Conservation (phyloP, 2,329 filamentous ascomycete genomes). For the Penicillium polonicum region DNA sequence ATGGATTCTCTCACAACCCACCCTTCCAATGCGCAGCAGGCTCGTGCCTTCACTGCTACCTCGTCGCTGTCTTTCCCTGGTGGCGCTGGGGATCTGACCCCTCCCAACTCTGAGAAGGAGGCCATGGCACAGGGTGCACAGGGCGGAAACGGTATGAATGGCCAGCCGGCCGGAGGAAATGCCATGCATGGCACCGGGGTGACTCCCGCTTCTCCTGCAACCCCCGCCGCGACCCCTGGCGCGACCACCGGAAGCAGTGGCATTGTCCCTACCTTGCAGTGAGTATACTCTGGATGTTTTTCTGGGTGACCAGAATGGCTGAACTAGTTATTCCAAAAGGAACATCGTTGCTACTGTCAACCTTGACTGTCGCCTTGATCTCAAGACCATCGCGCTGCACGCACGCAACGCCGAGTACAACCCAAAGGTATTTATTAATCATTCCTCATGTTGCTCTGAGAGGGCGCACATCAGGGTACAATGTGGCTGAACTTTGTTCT, state of each 20-base stretch:
- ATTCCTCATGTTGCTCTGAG: conserved; percentile 33
- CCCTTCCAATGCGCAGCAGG: conserved; percentile 85
- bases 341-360: conserved; percentile 99
- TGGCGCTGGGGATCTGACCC: conserved; percentile 77
- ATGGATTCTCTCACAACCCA: conserved; percentile 94
- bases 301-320: conserved; percentile 50
- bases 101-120: conserved; percentile 71
- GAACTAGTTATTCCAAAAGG: conserved; percentile 59
- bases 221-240: conserved; percentile 74
- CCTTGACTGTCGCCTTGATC: conserved; percentile 91
- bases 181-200: conserved; percentile 71
- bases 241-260: conserved; percentile 80
- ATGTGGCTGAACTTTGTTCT: conserved; percentile 46
- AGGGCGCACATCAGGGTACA: conserved; percentile 36
- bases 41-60: conserved; percentile 91
- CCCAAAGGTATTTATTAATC: conserved; percentile 69
- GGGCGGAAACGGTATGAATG: conserved; percentile 51
- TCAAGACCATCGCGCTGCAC: conserved; percentile 98
- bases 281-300: conserved; percentile 64
- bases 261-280: conserved; percentile 92
- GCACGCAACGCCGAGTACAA: conserved; percentile 99
- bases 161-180: conserved; percentile 58
- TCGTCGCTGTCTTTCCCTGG: conserved; percentile 90
- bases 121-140: conserved; percentile 43
- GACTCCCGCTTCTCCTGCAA: conserved; percentile 74